These are phyloP conservation scores for Neoboletus magnificus DNA, from an alignment of 768 basidiomycete species.

Conservation along the genomic window DNA sequence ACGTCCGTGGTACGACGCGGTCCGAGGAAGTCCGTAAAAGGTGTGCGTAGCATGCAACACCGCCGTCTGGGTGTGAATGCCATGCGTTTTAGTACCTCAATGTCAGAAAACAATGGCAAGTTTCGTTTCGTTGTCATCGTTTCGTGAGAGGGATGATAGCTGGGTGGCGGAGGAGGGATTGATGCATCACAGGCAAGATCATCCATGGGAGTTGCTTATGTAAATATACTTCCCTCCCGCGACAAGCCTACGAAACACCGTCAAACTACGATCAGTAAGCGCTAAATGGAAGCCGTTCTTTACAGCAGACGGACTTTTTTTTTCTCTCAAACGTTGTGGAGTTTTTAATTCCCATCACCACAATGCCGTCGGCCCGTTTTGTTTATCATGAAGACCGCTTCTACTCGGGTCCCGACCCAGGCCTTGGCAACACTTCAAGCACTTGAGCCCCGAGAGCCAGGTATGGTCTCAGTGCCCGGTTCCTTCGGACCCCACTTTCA, in stretches of 20 bases:
- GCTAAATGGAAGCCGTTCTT: neutral
- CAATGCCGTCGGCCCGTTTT: neutral
- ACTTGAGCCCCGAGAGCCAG: neutral
- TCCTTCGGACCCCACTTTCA: neutral
- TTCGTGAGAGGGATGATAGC: slow-evolving; percentile 2
- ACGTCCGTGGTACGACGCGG: neutral
- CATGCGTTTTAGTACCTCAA: neutral
- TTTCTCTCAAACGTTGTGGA: neutral
- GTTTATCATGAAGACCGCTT: neutral
- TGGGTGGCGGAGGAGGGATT: neutral
- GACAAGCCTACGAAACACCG: neutral
- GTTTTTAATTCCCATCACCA: neutral
- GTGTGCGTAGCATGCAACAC: neutral
- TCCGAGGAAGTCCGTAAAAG: neutral
- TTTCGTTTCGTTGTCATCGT: neutral
- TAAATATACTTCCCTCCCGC: slow-evolving; percentile 7
- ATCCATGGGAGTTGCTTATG: slow-evolving; percentile 7
- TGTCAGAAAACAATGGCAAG: neutral
- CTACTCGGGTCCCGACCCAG: neutral
- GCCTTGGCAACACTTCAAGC: neutral
- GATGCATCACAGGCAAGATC: neutral
- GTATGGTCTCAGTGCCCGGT: neutral
- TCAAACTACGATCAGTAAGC: neutral
- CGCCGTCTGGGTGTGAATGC: neutral
- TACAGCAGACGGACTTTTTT: neutral